Percentiles rank a stretch among this genome's conserved stretches.
phyloP scores from a whole-genome alignment of 768 basidiomycete species.

The Pulveroboletus sp. region DNA sequence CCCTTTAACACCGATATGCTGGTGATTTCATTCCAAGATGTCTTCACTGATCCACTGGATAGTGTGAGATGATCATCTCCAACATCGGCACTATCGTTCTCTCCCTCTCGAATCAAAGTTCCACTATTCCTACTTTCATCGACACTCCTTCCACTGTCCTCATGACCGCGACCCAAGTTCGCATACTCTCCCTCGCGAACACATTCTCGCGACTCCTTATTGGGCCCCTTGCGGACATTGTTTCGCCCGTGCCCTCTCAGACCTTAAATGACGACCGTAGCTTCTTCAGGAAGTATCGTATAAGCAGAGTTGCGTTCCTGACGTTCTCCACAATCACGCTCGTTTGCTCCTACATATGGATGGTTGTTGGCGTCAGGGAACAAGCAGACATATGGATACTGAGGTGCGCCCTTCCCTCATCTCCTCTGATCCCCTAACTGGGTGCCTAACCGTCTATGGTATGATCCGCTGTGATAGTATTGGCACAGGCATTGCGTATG shows the following conservation, averaged over 20 bases:
- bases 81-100: slow-evolving; percentile 76
- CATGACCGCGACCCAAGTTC: slow-evolving; percentile 61
- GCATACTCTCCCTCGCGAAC: slow-evolving; percentile 64
- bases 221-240: slow-evolving; percentile 67
- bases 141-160: slow-evolving; percentile 27
- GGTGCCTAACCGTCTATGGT: background rate
- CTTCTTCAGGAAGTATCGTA: slow-evolving; percentile 40
- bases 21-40: background rate
- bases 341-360: slow-evolving; percentile 50
- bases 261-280: slow-evolving; percentile 29
- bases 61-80: slow-evolving; percentile 81
- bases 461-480: slow-evolving; percentile 35
- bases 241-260: slow-evolving; percentile 57
- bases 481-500: slow-evolving; percentile 66
- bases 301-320: slow-evolving; percentile 63
- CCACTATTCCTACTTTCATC: slow-evolving; percentile 4
- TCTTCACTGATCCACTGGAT: background rate
- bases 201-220: slow-evolving; percentile 63
- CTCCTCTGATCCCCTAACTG: background rate
- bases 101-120: slow-evolving; percentile 44
- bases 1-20: no score
- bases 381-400: slow-evolving; percentile 62
- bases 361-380: slow-evolving; percentile 42
- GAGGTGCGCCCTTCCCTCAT: slow-evolving; percentile 41
- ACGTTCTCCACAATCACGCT: slow-evolving; percentile 46